Evolutionary conservation across 177 flowering plant genomes (phyloP), one percentile per base, ranked within the genome.

Genomic region (Telopea speciosissima): DNA sequence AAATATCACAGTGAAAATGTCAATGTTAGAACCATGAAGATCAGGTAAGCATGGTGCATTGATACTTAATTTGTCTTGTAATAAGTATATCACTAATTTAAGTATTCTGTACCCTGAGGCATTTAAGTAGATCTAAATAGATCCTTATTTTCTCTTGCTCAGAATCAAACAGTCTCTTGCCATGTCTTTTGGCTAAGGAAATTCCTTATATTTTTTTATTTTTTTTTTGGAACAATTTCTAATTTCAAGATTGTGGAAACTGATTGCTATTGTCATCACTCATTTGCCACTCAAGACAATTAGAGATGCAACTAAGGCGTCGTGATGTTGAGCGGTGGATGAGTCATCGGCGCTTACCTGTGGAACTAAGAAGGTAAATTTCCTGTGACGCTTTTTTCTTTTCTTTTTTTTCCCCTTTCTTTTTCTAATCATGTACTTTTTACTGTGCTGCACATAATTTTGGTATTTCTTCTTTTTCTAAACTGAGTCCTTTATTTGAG

Each of bases 301-400:
- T 88, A 72, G 96, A 93, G 79, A 88, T 89, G 95, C 85, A 91
- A 66, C 83, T 93, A 31, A 81, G 95, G 71, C 85, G 89, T 14
- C 93, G 93, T 72, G 95, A 93, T 80, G 92, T 89, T 74, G 98
- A 93, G 82, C 91, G 83, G 72, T 93, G 97, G 98, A 93, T 93
- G 98, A 85, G 86, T 65, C 92, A 88, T 77, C 84, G 98, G 8
- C 89, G 97, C 36, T 79, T 93, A 78, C 92, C 98, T 3, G 88
- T 78, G 66, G 82, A 79, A 8, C 72, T 90, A 42, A 83, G 86
- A 78, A 87, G 90, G 98, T 93, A 72, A 31, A 24, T 24, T 44
- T 24, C 23, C 5, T 62, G 17, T 45, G 23, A 36, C 6, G 5
- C 40, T 36, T 36, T 36, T 3, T 36, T 8, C 6, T 36, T 36